phyloP scores from a whole-genome alignment of 305 asterid genomes.

The Solanum chacoense region DNA sequence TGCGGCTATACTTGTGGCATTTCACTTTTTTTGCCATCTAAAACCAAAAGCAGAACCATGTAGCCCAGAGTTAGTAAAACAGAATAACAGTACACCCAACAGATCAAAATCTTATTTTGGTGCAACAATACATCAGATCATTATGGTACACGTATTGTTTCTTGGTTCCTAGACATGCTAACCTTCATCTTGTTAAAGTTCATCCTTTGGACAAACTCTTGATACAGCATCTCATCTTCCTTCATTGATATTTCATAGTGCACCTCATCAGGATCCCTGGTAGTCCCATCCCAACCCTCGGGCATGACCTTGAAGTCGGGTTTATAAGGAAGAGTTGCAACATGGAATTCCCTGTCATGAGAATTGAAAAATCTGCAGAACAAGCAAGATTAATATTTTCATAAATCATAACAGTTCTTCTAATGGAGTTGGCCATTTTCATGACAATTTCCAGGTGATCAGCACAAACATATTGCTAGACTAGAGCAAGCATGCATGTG shows the following conservation, averaged over 20 bases:
- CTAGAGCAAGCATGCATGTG: not conserved
- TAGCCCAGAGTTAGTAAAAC: not conserved
- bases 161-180: not conserved
- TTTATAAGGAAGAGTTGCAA: slow-evolving; percentile 82
- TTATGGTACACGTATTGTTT: not conserved
- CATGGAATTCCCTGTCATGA: slow-evolving; percentile 86
- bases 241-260: slow-evolving; percentile 71
- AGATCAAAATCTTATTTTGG: not conserved
- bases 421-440: not conserved
- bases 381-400: not conserved
- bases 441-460: not conserved
- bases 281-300: slow-evolving; percentile 97
- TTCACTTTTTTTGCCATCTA: slow-evolving; percentile 66
- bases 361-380: slow-evolving; percentile 56
- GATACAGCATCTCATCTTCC: slow-evolving; percentile 71
- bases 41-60: not conserved
- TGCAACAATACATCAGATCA: not conserved
- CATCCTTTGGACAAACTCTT: slow-evolving; percentile 71
- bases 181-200: slow-evolving; percentile 90
- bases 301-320: slow-evolving; percentile 98
- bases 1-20: slow-evolving; percentile 76
- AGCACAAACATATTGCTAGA: not conserved
- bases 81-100: not conserved
- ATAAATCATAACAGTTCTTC: not conserved
- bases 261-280: slow-evolving; percentile 92